Evolutionary conservation across 139 green algal species (phyloP).

Genomic region (Coccomyxa sp.): DNA sequence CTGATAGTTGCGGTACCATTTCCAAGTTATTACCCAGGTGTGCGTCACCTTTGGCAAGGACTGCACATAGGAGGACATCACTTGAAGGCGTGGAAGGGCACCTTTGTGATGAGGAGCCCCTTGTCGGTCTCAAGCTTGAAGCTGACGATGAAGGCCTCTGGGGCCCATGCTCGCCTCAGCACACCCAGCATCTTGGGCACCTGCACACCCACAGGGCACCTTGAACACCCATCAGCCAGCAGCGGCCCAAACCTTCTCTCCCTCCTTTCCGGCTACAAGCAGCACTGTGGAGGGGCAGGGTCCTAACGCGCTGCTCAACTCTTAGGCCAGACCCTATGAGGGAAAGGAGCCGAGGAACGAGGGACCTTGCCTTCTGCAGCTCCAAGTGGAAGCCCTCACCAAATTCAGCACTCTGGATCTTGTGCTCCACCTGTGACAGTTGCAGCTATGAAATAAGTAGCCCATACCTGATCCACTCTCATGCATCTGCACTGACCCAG

Average conservation of each 20-base stretch:
- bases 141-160: conserved; percentile 78
- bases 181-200: conserved; percentile 94
- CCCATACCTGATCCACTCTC: no score
- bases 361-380: conserved; percentile 32
- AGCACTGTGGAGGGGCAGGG: no score
- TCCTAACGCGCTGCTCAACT: neutral
- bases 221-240: neutral
- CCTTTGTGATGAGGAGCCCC: conserved; percentile 61
- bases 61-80: neutral
- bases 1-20: neutral
- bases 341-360: neutral
- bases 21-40: neutral
- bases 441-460: no score
- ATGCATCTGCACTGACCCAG: no score
- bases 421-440: conserved; percentile 84
- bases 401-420: conserved; percentile 85
- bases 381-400: conserved; percentile 42
- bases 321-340: neutral
- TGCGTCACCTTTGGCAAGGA: neutral
- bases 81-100: neutral
- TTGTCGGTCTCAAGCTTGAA: conserved; percentile 99
- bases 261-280: neutral
- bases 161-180: conserved; percentile 77
- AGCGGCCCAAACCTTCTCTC: neutral
- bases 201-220: conserved; percentile 19